Percentiles rank a stretch among this genome's conserved stretches.
phyloP scores from a whole-genome alignment of 305 asterid species.

The Coffea humblotiana region DNA sequence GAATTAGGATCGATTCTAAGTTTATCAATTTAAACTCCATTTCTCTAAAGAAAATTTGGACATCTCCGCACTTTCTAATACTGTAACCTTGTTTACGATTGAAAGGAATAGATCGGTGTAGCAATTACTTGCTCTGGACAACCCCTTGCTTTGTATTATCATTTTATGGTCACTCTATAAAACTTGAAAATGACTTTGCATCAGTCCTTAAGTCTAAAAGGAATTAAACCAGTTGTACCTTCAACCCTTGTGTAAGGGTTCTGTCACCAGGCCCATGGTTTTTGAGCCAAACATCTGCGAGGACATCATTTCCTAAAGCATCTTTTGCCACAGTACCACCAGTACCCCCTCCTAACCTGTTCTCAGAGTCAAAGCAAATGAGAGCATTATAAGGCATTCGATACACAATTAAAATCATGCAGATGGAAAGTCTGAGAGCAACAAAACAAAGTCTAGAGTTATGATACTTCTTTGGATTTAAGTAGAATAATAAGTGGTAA shows the following conservation, averaged over 20 bases:
- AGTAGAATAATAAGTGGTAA: not conserved
- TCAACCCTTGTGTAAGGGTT: constrained; percentile 85
- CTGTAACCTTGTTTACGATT: not conserved
- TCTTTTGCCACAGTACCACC: constrained; percentile 78
- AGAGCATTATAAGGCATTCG: not conserved
- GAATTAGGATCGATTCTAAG: not conserved
- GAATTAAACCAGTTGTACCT: constrained; percentile 42
- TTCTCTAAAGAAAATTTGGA: not conserved
- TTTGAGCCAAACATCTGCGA: constrained; percentile 42
- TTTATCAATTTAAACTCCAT: not conserved
- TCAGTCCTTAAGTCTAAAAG: not conserved
- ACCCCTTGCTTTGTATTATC: not conserved
- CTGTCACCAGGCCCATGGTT: constrained; percentile 81
- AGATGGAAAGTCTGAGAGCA: not conserved
- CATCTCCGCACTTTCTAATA: not conserved
- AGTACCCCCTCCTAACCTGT: constrained; percentile 52
- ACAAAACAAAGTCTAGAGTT: not conserved
- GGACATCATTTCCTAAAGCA: constrained; percentile 78
- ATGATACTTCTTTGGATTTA: not conserved
- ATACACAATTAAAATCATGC: not conserved
- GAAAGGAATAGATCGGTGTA: not conserved
- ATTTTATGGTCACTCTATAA: not conserved
- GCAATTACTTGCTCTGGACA: not conserved
- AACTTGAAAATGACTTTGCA: not conserved
- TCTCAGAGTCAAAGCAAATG: constrained; percentile 13